These are phyloP conservation scores for Digitaria exilis DNA, from an alignment of 202 grass and related monocot genomes.

Conservation along the genomic window DNA sequence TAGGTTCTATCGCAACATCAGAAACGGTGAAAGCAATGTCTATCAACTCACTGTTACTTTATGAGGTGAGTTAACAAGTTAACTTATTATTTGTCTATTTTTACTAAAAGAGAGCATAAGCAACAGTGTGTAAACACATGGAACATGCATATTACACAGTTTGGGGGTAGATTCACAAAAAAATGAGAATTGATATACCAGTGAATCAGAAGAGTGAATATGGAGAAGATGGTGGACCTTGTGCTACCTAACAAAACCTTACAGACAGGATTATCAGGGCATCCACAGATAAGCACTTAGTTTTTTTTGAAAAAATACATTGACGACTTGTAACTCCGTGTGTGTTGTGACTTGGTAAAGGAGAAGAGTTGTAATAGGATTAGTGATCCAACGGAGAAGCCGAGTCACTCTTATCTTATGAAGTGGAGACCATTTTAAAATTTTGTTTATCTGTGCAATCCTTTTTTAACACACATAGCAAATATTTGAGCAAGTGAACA, in stretches of 20 bases:
- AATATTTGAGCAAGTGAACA: background rate
- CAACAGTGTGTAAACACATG: background rate
- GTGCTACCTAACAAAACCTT: background rate
- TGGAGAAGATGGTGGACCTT: background rate
- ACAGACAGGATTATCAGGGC: background rate
- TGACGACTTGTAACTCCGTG: background rate
- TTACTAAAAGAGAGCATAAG: constrained; percentile 9
- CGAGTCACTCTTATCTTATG: background rate
- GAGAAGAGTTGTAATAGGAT: background rate
- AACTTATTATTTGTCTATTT: background rate
- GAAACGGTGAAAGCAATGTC: background rate
- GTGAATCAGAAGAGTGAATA: background rate
- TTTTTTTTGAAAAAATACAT: background rate
- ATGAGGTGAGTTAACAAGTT: background rate
- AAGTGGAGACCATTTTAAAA: background rate
- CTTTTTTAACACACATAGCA: background rate
- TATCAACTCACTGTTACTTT: background rate
- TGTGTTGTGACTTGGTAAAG: background rate
- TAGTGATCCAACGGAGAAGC: background rate
- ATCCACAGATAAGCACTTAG: background rate
- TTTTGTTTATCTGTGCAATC: background rate
- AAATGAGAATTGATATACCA: constrained; percentile 6
- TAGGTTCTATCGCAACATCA: background rate
- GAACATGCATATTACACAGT: background rate
- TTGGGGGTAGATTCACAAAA: constrained; percentile 1